Evolutionary conservation across 495 filamentous ascomycete genomes (phyloP).

Genomic region (Xylaria acuta): DNA sequence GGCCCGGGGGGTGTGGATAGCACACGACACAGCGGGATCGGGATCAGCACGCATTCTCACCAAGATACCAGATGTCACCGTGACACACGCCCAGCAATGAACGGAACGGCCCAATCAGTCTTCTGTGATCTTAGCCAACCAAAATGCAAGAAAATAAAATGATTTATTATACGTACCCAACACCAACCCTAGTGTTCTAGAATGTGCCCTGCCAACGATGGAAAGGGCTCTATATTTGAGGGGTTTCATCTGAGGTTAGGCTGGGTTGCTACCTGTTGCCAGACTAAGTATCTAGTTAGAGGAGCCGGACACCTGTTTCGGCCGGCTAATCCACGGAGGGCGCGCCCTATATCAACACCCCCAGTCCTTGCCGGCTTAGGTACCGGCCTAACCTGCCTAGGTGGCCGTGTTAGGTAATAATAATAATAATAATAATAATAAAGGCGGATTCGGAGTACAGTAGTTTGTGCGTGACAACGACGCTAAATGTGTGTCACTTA

Average conservation of each 20-base stretch:
- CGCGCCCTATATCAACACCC: conserved; percentile 6
- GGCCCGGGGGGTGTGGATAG: conserved; percentile 10
- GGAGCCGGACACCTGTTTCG: not conserved
- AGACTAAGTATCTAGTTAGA: too few relatives aligned
- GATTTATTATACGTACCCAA: conserved; percentile 25
- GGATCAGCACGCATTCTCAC: conserved; percentile 8
- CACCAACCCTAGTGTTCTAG: conserved; percentile 28
- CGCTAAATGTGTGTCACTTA: too few relatives aligned
- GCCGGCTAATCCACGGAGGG: conserved; percentile 14
- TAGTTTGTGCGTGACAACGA: too few relatives aligned
- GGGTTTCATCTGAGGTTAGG: not conserved
- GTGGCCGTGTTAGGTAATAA: not conserved
- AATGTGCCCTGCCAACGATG: conserved; percentile 33
- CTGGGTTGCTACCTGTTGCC: not conserved
- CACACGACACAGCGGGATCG: not conserved
- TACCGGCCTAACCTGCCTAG: too few relatives aligned
- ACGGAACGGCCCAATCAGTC: not conserved
- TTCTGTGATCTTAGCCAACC: conserved; percentile 21
- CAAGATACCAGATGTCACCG: conserved; percentile 26
- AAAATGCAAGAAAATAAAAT: not conserved
- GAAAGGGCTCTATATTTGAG: conserved; percentile 29
- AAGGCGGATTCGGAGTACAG: too few relatives aligned
- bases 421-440: too few relatives aligned
- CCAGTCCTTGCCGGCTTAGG: not conserved
- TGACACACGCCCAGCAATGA: not conserved